Evolutionary conservation across 2,329 filamentous ascomycete genomes (phyloP), one percentile per base, ranked within the genome.

Genomic region (Alternaria gaisen): DNA sequence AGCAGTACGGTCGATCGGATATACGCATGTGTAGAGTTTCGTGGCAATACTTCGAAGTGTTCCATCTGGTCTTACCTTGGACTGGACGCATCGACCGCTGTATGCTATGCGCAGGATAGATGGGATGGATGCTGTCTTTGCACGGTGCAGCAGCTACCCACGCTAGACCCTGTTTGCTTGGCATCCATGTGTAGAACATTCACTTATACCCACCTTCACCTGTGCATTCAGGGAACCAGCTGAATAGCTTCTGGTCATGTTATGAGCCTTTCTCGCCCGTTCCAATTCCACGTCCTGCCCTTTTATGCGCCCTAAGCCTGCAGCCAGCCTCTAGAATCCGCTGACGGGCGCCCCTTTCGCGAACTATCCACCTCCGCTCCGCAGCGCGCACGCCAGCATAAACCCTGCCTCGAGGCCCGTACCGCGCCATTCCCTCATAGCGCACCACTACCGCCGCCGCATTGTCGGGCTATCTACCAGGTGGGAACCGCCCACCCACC

Each of bases 401-500:
- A 67, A 67, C 66, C 64, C 68, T 72, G 66, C 69, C 64, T 63
- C 60, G 68, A 64, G 53, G 56, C 50, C 41, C 51, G 57, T 43
- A 55, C 54, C 47, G 57, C 46, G 40, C 53, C 24, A 47, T 41
- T 43, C 46, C 36, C 36, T 40, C 36, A 44, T 52, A 56, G 48
- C 48, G 54, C 30, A 59, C 46, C 51, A 55, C 47, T 58, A 52
- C 47, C 58, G 51, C 62, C 66, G 68, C 66, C 66, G 68, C 68
- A 66, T 73, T 74, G 72, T 69, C 70, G 53, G 70, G 68, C 53
- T 70, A 67, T 46, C 52, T 66, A 30, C 66, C 67, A 61, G 67
- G 74, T 73, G 76, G 72, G 70, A 75, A 69, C 53, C 71, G 70
- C 71, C 73, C 70, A 70, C 70, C 68, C 62, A 64, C 60, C 51